Conservation (phyloP, 306 rosid genomes). For the Mimosa bimucronata region DNA sequence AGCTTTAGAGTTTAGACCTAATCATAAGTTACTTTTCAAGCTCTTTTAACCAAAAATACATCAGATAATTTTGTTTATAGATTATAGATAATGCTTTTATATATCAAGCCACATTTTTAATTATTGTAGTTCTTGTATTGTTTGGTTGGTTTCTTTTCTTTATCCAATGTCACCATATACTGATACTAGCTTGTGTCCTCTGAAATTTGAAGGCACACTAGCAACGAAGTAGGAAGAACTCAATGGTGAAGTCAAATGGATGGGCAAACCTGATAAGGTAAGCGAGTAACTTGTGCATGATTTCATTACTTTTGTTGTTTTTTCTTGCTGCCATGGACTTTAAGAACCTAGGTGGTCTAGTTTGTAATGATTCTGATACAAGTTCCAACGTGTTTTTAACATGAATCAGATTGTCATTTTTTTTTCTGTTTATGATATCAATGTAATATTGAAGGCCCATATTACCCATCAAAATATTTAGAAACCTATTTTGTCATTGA, state of each 20-base stretch:
- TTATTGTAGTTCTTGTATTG: slow-evolving; percentile 6
- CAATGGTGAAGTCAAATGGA: slow-evolving; percentile 97
- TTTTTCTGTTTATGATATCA: slow-evolving; percentile 9
- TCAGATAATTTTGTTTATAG: slow-evolving; percentile 9
- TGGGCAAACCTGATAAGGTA: slow-evolving; percentile 98
- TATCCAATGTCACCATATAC: slow-evolving; percentile 30
- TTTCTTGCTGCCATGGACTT: slow-evolving; percentile 14
- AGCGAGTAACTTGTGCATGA: slow-evolving; percentile 16
- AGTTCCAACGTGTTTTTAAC: slow-evolving; percentile 1
- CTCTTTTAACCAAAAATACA: background rate
- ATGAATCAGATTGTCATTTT: slow-evolving; percentile 7
- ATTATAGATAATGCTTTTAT: background rate
- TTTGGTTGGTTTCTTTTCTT: slow-evolving; percentile 6
- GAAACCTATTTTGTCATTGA: background rate
- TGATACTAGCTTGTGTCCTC: slow-evolving; percentile 21
- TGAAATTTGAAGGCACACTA: slow-evolving; percentile 62
- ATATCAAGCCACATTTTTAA: slow-evolving; percentile 13
- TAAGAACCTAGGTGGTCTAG: slow-evolving; percentile 24
- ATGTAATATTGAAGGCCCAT: slow-evolving; percentile 10
- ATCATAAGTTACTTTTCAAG: slow-evolving; percentile 2
- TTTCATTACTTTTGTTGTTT: slow-evolving; percentile 12
- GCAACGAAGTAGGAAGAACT: slow-evolving; percentile 90
- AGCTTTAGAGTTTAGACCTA: background rate
- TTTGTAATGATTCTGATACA: slow-evolving; percentile 13
- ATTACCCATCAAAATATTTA: slow-evolving; percentile 31